Base-by-base conservation (phyloP, 352 stramenopile species). In the Pythium rhizo-oryzae region DNA sequence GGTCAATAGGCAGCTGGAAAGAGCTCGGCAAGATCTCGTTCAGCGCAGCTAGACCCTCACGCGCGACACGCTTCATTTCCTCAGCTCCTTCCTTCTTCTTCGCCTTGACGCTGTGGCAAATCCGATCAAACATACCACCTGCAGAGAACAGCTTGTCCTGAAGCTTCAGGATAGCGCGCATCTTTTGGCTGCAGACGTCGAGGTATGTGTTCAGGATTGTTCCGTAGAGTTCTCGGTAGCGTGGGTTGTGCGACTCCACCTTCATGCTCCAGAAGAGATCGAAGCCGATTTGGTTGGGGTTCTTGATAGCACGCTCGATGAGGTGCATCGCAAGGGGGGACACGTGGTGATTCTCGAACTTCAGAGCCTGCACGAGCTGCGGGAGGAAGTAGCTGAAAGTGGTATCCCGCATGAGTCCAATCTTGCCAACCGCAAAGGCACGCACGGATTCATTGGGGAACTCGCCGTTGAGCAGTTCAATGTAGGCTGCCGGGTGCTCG, bases 181-280 rank as follows among this genome's bases (percentile, higher is more conserved):
- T 97, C 74, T 97, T 98, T 54, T 82, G 90, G 61, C 78, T 98
- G 73, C 80, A 92, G 53, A 92, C 87, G 47, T 96, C 86, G 43
- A 94, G 46, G 54, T 96, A 96, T 7, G 85, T 85, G 33, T 96
- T 93, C 52, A 94, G 74, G 61, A 94, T 81, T 1, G 84, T 90
- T 15, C 87, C 85, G 49, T 94, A 96, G 15, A 89, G 79, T 60
- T 95, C 88, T 15, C 79, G 79, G 54, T 91, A 93, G 50, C 92
- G 84, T 7, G 82, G 71, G 62, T 93, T 91, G 70, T 96, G 79
- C 19, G 91, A 88, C 56, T 97, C 90, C 25, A 95, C 87, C 67
- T 95, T 94, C 81, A 97, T 92, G 65, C 75, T 82, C 90, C 90
- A 97, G 64, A 97, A 97, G 5, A 97, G 80, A 59, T 94, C 85